Evolutionary conservation across 768 basidiomycete genomes (phyloP), one percentile per base, ranked within the genome.

Genomic region (Termitomyces sp.): DNA sequence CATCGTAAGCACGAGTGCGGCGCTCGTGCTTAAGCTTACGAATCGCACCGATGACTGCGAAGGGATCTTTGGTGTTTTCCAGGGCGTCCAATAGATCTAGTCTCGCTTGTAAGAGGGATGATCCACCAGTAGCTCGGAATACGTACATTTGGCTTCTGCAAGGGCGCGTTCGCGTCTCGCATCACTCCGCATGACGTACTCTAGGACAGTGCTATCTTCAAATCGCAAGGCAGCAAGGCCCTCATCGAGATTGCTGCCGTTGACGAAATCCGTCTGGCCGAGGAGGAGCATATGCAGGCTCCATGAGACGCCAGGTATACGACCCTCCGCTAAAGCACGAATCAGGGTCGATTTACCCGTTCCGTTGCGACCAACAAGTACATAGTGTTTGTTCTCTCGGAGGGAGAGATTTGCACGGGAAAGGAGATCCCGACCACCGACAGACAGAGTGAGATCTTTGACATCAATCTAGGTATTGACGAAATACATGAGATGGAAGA

Each of bases 321-420:
- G 66, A 29, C 74, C 69, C 20, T 80, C 74, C 2, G 69, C 67
- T 26, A 82, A 60, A 10, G 78, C 78, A 18, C 69, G 69, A 27
- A 82, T 61, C 0, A 81, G 67, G 16, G 63, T 78, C 14, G 79
- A 80, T 63, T 84, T 84, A 10, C 82, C 83, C 18, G 76, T 72
- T 2, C 83, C 83, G 64, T 83, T 82, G 53, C 82, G 72, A 14
- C 83, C 85, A 7, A 84, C 71, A 53, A 87, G 73, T 29, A 75
- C 79, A 67, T 83, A 83, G 26, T 75, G 74, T 3, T 78, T 76
- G 10, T 79, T 75, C 27, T 70, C 69, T 51, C 81, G 80, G 14
- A 88, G 65, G 57, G 76, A 69, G n/a, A 88, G 65, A 55, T 80
- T 75, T 2, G 79, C 78, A 61, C 82, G 80, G 13, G 70, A 68